These are phyloP conservation scores for Chrysanthemum lavandulifolium DNA, from an alignment of 129 eudicot genomes.

Conservation along the genomic window DNA sequence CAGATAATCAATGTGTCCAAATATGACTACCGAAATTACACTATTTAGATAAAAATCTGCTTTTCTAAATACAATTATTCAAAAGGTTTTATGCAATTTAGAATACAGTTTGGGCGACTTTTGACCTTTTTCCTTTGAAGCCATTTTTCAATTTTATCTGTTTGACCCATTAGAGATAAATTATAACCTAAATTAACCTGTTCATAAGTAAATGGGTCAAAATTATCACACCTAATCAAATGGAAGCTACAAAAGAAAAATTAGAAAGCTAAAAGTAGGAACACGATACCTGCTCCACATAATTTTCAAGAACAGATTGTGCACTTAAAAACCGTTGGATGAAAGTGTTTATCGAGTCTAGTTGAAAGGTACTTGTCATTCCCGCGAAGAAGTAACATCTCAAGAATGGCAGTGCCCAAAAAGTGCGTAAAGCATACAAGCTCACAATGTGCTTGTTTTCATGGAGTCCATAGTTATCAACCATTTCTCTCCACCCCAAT, in stretches of 20 bases:
- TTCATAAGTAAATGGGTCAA: no score
- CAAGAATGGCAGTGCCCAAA: slow-evolving; percentile 80
- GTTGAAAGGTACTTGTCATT: slow-evolving; percentile 56
- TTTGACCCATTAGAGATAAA: no score
- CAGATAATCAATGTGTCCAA: no score
- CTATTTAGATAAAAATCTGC: no score
- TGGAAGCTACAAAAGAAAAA: background rate
- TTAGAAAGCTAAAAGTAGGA: background rate
- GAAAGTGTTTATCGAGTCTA: slow-evolving; percentile 61
- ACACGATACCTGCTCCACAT: slow-evolving; percentile 62
- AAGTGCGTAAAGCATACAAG: slow-evolving; percentile 69
- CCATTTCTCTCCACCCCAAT: slow-evolving; percentile 82
- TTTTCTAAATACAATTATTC: no score
- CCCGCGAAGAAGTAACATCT: slow-evolving; percentile 79
- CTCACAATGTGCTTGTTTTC: slow-evolving; percentile 79
- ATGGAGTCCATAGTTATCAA: slow-evolving; percentile 56
- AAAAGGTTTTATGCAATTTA: no score
- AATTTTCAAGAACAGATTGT: slow-evolving; percentile 57
- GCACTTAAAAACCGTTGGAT: slow-evolving; percentile 75
- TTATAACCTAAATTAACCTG: no score
- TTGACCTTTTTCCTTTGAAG: no score
- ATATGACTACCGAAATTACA: no score
- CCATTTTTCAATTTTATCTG: no score
- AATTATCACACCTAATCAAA: background rate
- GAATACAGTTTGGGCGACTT: no score